These are phyloP conservation scores for Penicillium crystallinum DNA, from an alignment of 495 filamentous ascomycete species.

Conservation along the genomic window DNA sequence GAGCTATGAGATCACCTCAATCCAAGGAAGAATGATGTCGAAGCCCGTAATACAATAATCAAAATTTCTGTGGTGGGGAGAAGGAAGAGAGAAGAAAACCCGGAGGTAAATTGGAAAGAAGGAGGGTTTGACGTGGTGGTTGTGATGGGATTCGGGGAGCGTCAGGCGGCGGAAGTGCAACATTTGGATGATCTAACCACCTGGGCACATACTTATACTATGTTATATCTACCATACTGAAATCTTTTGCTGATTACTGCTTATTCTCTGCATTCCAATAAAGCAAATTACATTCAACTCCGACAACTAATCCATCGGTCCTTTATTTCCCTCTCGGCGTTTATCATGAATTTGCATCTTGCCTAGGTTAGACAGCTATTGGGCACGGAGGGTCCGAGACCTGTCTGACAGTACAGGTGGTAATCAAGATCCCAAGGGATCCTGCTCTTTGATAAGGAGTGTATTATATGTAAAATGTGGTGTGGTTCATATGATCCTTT, in stretches of 20 bases:
- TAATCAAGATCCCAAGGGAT: background rate
- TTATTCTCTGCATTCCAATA: background rate
- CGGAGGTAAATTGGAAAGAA: conserved; percentile 6
- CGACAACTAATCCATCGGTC: background rate
- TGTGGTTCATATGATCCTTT: too few species aligned
- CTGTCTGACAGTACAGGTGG: background rate
- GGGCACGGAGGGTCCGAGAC: conserved; percentile 6
- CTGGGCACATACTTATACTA: conserved; percentile 1
- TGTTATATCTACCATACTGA: background rate
- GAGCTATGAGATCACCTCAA: conserved; percentile 10
- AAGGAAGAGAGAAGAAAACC: background rate
- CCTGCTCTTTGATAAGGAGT: background rate
- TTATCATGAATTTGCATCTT: background rate
- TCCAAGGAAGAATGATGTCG: background rate
- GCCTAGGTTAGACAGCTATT: conserved; percentile 1
- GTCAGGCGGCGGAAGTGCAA: conserved; percentile 38
- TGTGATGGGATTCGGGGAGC: conserved; percentile 35
- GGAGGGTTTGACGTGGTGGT: conserved; percentile 24
- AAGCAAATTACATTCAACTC: background rate
- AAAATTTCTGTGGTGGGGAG: background rate
- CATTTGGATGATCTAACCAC: conserved; percentile 21
- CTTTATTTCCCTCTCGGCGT: background rate
- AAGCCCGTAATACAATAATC: background rate
- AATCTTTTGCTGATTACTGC: too few species aligned
- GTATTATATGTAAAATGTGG: background rate